Base-by-base conservation (phyloP, 140 eudicot genomes). In the Senecio squalidus region DNA sequence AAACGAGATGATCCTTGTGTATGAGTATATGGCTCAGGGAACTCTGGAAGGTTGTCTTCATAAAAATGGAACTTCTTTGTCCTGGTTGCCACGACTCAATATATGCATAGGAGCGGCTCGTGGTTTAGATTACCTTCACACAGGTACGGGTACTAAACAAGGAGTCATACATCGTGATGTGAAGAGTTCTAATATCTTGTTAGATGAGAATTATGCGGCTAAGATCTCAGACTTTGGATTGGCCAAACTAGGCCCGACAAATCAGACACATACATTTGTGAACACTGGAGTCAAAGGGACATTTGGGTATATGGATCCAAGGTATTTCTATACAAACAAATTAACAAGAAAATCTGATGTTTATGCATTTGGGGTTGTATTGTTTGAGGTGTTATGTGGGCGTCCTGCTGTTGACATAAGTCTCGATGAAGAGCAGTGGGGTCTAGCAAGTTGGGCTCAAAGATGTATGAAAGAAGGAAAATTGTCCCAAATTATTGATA, bases 71-170 rank as follows among this genome's bases (percentile, higher is more conserved):
- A 44, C 24, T n/a, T 44, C 23, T 44, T 23, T 44, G 10, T 21
- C 7, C 15, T 48, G 55, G 55, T 1, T 48, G 55, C 31, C 21
- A 15, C 55, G 55, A 13, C 55, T 48, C 3, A 48, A 20, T 20
- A 48, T 48, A 48, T 48, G 55, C 23, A 48, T 48, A 48, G 31
- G 31, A 30, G 55, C 18, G 8, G 55, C 55, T 24, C 55, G 55
- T 21, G 31, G 55, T 0, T 20, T 48, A 48, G 55, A 48, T 48
- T 48, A 48, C 15, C 54, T 48, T 48, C 54, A 48, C 54, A 48
- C 9, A 4, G 54, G 54, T 22, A 22, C 54, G 0, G 31, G 31
- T 7, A 48, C 55, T 21, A 48, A 48, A 48, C 28, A 48, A 9
- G 18, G 31, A 48, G 29, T 48, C 30, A 48, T 48, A 48, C 55